Evolutionary conservation across 2,329 filamentous ascomycete species (phyloP).

Genomic region (Diplocarpon rosae): DNA sequence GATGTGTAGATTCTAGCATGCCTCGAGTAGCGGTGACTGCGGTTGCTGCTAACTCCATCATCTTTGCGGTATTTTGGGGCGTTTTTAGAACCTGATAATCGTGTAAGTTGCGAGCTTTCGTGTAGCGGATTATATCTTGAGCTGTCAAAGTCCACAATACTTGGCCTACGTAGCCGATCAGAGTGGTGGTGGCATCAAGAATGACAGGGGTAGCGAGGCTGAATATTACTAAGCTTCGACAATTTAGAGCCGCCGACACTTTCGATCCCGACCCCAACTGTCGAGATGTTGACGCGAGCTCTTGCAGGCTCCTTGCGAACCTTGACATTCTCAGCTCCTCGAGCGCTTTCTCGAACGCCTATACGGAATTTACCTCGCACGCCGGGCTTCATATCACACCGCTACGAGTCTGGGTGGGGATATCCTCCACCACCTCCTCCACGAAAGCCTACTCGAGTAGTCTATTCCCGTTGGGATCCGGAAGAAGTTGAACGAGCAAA

Average conservation of each 20-base stretch:
- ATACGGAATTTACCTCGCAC: not conserved
- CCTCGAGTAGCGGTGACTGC: conserved; percentile 17
- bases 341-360: not conserved
- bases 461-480: conserved; percentile 14
- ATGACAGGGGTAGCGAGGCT: not conserved
- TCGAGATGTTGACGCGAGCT: too few species aligned
- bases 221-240: too few species aligned
- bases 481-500: conserved; percentile 16
- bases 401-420: conserved; percentile 2
- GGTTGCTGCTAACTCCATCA: conserved; percentile 22
- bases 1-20: conserved; percentile 21
- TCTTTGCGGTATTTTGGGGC: conserved; percentile 11
- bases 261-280: too few species aligned
- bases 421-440: conserved; percentile 3
- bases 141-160: not conserved
- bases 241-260: not conserved
- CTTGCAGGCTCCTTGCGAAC: too few species aligned
- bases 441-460: conserved; percentile 4
- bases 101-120: not conserved
- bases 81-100: not conserved
- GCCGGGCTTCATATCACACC: not conserved
- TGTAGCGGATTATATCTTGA: not conserved
- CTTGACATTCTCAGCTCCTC: not conserved
- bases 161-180: not conserved
- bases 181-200: not conserved